A percentile compares a stretch with the other conserved stretches of the same genome.
phyloP scores from a whole-genome alignment of 768 basidiomycete genomes.

The Antrodiella citrinella region DNA sequence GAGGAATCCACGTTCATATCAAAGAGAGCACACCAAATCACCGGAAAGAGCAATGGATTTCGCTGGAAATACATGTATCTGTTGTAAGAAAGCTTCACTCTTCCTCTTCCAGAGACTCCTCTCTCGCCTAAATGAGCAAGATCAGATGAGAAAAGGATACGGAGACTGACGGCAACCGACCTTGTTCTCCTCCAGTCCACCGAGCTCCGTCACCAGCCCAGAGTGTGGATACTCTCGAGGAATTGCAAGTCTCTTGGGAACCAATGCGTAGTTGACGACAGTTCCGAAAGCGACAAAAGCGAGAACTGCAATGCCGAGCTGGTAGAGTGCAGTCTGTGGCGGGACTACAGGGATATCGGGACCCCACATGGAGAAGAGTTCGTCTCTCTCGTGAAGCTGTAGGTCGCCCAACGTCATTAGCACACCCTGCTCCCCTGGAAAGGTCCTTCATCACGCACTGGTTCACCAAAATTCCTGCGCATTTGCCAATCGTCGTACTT shows the following conservation, averaged over 20 bases:
- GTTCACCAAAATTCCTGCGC: conserved; percentile 75
- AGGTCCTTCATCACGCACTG: too few relatives aligned
- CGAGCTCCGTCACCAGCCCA: conserved; percentile 70
- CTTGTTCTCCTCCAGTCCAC: conserved; percentile 73
- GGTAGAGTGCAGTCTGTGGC: conserved; percentile 52
- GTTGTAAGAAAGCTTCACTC: conserved; percentile 12
- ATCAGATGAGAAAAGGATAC: too few relatives aligned
- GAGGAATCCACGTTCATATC: too few relatives aligned
- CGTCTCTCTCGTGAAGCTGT: conserved; percentile 76
- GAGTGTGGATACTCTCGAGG: conserved; percentile 72
- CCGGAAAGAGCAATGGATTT: too few relatives aligned
- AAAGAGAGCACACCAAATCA: too few relatives aligned
- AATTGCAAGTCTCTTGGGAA: conserved; percentile 56
- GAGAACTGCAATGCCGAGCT: conserved; percentile 52
- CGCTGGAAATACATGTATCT: conserved; percentile 8
- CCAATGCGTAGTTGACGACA: conserved; percentile 43
- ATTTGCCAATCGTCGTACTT: conserved; percentile 75
- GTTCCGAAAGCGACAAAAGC: conserved; percentile 62
- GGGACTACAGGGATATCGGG: conserved; percentile 63
- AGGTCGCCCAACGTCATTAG: conserved; percentile 2
- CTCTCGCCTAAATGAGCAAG: conserved; percentile 11
- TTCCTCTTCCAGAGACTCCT: conserved; percentile 10
- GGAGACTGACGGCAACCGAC: conserved; percentile 29
- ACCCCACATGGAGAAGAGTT: conserved; percentile 82
- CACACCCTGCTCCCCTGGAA: too few relatives aligned